Base-by-base conservation (phyloP, 768 basidiomycete genomes). In the Boletus huronensis region DNA sequence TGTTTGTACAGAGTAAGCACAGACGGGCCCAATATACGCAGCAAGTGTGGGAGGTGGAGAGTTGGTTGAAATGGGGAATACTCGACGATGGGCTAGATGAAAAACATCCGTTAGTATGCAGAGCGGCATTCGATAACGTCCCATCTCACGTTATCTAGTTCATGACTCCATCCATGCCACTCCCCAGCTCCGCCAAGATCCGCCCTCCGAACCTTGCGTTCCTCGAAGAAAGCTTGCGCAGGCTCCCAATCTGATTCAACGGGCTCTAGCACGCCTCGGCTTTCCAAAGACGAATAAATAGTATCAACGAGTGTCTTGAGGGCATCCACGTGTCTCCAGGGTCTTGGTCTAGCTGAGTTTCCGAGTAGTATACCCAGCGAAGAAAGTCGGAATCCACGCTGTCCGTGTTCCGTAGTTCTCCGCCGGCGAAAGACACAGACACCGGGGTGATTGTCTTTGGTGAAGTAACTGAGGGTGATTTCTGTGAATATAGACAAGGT, bases 1-100 rank as follows among this genome's bases (percentile, higher is more conserved):
- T 91, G 82, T 63, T 91, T 91, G 73, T 89, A 90, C 3, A 93
- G 69, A 0, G 88, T 92, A 34, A 93, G 71, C 0, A 82, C 81
- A 1, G 89, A 88, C 0, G 90, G 88, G 0, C 91, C 91, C 25
- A 93, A 75, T 49, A 91, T 83, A 28, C 85, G 83, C 28, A 93
- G 71, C 21, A 93, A 72, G 54, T 90, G 87, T 0, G 90, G 80
- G 38, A 93, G 81, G 58, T 90, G 88, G 3, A 87, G 70, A 5
- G 84, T 82, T 6, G 88, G 89, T 57, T 79, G 78, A 7, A 66
- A 66, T 4, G 54, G 54, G 13, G 64, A 64, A 51, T 60, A 59
- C 6, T 63, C 58, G 17, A 68, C 35, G 38, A 61, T 53, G 23
- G 64, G 58, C 59, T 71, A 19, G 9, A 43, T 61, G 48, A 59